A percentile compares a stretch with the other conserved stretches of the same genome.
These are phyloP conservation scores for Protea cynaroides DNA, from an alignment of 164 flowering plant species.

Conservation along the genomic window DNA sequence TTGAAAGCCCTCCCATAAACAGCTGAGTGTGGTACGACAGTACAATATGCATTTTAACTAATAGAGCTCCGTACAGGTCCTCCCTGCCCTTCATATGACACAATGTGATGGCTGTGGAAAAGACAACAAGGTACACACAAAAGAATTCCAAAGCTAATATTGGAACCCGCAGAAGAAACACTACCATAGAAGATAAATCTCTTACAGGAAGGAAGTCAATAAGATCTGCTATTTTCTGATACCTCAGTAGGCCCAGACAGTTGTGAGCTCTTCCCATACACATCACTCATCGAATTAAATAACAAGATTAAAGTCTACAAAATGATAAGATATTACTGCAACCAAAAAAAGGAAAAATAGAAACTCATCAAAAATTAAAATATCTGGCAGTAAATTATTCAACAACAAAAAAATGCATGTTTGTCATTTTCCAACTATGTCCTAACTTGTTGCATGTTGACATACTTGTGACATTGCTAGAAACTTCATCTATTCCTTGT, in stretches of 20 bases:
- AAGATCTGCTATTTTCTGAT: conserved; percentile 79
- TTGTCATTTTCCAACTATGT: too few species aligned
- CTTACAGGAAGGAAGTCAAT: conserved; percentile 98
- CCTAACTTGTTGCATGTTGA: too few species aligned
- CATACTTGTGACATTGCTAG: too few species aligned
- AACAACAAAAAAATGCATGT: too few species aligned
- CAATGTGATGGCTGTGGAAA: conserved; percentile 76
- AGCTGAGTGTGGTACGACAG: too few species aligned
- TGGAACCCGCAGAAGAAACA: background rate
- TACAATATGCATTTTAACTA: too few species aligned
- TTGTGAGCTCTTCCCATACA: conserved; percentile 75
- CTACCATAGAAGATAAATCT: background rate
- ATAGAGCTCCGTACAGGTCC: too few species aligned
- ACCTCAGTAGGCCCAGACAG: conserved; percentile 62
- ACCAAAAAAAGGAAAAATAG: background rate
- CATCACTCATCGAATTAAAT: conserved; percentile 68
- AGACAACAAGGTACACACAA: conserved; percentile 10
- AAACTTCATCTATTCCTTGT: too few species aligned
- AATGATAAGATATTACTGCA: background rate
- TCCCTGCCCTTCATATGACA: conserved; percentile 94
- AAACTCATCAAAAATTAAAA: background rate
- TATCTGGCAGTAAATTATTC: background rate
- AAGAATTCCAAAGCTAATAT: background rate
- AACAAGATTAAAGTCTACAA: conserved; percentile 68
- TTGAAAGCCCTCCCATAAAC: too few species aligned